Base-by-base conservation (phyloP, 2,329 filamentous ascomycete species). In the Arthrobotrys entomopaga region DNA sequence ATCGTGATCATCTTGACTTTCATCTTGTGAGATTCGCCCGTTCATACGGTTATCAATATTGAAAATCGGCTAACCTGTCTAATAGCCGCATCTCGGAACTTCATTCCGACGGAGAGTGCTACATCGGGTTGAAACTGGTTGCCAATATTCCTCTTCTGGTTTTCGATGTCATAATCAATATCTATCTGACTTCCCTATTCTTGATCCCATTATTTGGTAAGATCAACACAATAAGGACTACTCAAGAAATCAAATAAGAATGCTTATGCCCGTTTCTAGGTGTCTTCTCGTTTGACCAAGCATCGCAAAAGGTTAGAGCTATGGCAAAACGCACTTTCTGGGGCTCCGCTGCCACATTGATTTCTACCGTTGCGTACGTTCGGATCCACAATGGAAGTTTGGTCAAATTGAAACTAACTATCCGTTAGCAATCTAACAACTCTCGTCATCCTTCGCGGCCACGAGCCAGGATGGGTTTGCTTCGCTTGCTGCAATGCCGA, bases 401-500 rank as follows among this genome's bases (percentile, higher is more conserved):
- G 34, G 24, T 40, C 19, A n/a, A 16, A 38, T 19, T 50, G 15
- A 46, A 48, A 20, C 20, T 65, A 34, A 73, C 52, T 54, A 52
- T 66, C 49, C 19, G 8, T 20, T 15, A 87, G 86, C 2, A 90
- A 90, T 78, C 80, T 90, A 1, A 84, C 85, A 2, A 83, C 89
- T 0, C 80, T 89, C 0, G 85, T 88, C 82, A 83, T 83, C 0
- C 83, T 89, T 1, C 80, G 86, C 22, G 87, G 87, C 11, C 77
- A 69, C 26, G 87, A 89, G 78, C 87, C 86, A 1, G 87, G 85
- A 2, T 90, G 87, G 87, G 84, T 90, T 1, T 90, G 87, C 76
- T 83, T 90, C 2, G 87, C 88, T 82, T 87, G 86, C 77, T 90
- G 88, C 78, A 89, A 89, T 77, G 83, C 84, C 75, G 88, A 90